Conservation (phyloP, 495 filamentous ascomycete species). For the Penicillium canescens region DNA sequence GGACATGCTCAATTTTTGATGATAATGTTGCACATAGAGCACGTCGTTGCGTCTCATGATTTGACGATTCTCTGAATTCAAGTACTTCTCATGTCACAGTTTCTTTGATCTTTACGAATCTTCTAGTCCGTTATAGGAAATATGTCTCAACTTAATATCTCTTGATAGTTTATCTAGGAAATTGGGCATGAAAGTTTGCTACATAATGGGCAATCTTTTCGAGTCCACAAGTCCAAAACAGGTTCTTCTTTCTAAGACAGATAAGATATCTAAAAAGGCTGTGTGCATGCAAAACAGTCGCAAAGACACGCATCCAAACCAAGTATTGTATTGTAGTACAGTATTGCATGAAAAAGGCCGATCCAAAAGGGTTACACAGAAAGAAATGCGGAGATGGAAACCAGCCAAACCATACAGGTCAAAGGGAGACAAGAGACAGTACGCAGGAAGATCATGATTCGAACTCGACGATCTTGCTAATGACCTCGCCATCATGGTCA, state of each 20-base stretch:
- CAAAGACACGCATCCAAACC: constrained; percentile 1
- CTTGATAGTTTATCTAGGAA: too few species aligned
- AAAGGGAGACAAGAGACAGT: neutral
- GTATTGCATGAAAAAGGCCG: neutral
- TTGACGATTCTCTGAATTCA: constrained; percentile 8
- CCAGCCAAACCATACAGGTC: constrained; percentile 1
- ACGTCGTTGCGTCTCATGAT: constrained; percentile 17
- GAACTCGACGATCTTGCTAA: constrained; percentile 43
- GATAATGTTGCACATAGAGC: constrained; percentile 31
- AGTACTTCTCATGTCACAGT: neutral
- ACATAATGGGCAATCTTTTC: too few species aligned
- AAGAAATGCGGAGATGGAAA: neutral
- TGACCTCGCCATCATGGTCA: constrained; percentile 25
- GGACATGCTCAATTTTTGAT: constrained; percentile 4
- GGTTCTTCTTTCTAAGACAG: neutral
- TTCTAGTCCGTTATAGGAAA: neutral
- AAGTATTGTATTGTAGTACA: constrained; percentile 8
- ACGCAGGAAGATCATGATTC: constrained; percentile 28
- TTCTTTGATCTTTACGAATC: neutral
- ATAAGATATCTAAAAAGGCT: neutral
- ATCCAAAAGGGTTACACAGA: neutral
- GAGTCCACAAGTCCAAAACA: neutral
- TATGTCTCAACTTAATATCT: neutral
- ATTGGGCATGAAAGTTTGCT: too few species aligned
- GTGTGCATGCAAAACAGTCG: neutral